Conservation (phyloP, 306 rosid genomes). For the Quercus mongolica region DNA sequence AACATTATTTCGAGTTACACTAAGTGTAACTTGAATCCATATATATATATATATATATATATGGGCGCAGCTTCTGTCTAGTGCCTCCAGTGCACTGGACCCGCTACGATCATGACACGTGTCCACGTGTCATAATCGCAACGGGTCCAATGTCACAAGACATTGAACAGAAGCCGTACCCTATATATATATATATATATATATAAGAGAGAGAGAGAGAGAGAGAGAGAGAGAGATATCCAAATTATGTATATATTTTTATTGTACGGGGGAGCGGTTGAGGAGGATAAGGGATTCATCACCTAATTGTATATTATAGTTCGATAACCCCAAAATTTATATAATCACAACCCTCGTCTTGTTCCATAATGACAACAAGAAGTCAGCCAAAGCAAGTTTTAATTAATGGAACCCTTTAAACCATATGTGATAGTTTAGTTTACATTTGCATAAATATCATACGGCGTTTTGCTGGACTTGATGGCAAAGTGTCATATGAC, state of each 20-base stretch:
- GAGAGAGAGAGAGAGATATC: no score
- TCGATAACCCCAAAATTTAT: background rate
- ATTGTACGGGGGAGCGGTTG: background rate
- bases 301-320: background rate
- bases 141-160: accelerated
- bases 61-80: no score
- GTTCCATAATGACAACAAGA: background rate
- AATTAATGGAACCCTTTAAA: background rate
- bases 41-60: no score
- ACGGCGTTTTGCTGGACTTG: background rate
- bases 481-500: background rate
- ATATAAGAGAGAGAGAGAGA: no score
- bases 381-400: background rate
- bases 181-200: no score
- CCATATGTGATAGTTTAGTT: background rate
- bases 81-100: no score
- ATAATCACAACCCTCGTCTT: background rate
- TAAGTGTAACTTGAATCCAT: no score
- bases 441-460: background rate
- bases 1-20: no score
- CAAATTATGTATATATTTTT: no score
- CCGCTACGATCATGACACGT: no score
- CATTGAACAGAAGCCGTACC: no score
- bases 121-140: no score
- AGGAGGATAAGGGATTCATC: background rate